Conservation (phyloP, 1,284 basidiomycete genomes). For the Puccinia horiana region DNA sequence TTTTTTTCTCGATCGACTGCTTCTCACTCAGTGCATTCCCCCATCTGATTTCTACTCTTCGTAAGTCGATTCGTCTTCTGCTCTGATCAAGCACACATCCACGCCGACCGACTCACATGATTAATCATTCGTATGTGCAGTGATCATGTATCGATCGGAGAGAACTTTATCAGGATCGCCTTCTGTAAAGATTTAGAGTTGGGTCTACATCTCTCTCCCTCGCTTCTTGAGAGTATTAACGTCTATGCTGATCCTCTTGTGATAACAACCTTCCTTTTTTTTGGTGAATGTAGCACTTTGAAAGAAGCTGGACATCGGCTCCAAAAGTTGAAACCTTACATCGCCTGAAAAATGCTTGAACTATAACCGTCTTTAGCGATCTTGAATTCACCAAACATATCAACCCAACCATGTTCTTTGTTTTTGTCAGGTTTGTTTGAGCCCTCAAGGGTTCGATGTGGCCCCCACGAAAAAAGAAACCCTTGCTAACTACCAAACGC, state of each 20-base stretch:
- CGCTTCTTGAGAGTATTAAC: slow-evolving; percentile 58
- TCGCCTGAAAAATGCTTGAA: slow-evolving; percentile 55
- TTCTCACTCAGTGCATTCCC: slow-evolving; percentile 18
- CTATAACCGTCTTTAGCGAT: too few species aligned
- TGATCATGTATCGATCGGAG: slow-evolving; percentile 50
- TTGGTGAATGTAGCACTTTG: slow-evolving; percentile 66
- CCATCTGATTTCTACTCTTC: slow-evolving; percentile 40
- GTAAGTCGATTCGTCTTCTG: background rate
- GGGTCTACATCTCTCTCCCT: slow-evolving; percentile 58
- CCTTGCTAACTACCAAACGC: too few species aligned
- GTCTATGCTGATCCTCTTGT: background rate
- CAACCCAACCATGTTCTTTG: too few species aligned
- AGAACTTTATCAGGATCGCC: slow-evolving; percentile 58
- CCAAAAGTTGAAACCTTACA: slow-evolving; percentile 71
- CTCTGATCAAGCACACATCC: too few species aligned
- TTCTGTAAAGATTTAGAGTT: slow-evolving; percentile 56
- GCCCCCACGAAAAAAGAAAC: too few species aligned
- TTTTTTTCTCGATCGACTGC: too few species aligned
- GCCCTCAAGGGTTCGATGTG: too few species aligned
- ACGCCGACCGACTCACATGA: background rate
- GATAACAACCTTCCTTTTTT: background rate
- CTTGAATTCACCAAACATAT: background rate
- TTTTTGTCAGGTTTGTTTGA: too few species aligned
- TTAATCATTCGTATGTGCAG: background rate
- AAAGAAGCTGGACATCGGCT: slow-evolving; percentile 75